These are phyloP conservation scores for Rhizopogon vesiculosus DNA, from an alignment of 768 basidiomycete species.

Conservation along the genomic window DNA sequence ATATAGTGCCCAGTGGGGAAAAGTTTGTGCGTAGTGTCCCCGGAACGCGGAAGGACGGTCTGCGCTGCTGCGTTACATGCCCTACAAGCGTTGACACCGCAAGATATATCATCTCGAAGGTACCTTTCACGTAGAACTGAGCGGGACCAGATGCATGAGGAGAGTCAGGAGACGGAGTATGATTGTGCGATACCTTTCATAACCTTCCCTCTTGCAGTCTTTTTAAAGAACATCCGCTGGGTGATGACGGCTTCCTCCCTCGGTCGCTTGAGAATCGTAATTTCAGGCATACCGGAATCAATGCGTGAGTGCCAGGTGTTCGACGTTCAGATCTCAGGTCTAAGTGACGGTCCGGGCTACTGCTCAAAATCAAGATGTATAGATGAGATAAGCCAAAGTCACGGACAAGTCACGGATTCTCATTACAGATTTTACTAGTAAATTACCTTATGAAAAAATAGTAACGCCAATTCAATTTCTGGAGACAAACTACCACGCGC, in stretches of 20 bases:
- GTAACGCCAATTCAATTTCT: too few relatives aligned
- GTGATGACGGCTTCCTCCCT: conserved; percentile 68
- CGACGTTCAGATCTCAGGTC: too few relatives aligned
- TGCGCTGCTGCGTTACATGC: conserved; percentile 44
- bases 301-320: too few relatives aligned
- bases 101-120: conserved; percentile 85
- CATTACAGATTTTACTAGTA: too few relatives aligned
- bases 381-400: too few relatives aligned
- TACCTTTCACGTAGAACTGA: conserved; percentile 91
- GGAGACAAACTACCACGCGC: too few relatives aligned
- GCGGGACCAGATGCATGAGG: neutral
- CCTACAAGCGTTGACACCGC: conserved; percentile 72
- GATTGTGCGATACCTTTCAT: conserved; percentile 64
- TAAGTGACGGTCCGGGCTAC: too few relatives aligned
- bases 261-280: conserved; percentile 70
- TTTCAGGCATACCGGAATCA: conserved; percentile 39
- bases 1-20: conserved; percentile 74
- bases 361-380: too few relatives aligned
- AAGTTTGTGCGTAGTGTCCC: conserved; percentile 49
- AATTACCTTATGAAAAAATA: too few relatives aligned
- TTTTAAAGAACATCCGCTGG: conserved; percentile 93
- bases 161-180: neutral
- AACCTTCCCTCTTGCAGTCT: conserved; percentile 90
- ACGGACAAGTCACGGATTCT: too few relatives aligned
- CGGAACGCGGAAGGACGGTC: conserved; percentile 52